A percentile compares a stretch with the other conserved stretches of the same genome.
phyloP scores from a whole-genome alignment of 768 basidiomycete genomes.

The Chalciporus pseudorubinellus region DNA sequence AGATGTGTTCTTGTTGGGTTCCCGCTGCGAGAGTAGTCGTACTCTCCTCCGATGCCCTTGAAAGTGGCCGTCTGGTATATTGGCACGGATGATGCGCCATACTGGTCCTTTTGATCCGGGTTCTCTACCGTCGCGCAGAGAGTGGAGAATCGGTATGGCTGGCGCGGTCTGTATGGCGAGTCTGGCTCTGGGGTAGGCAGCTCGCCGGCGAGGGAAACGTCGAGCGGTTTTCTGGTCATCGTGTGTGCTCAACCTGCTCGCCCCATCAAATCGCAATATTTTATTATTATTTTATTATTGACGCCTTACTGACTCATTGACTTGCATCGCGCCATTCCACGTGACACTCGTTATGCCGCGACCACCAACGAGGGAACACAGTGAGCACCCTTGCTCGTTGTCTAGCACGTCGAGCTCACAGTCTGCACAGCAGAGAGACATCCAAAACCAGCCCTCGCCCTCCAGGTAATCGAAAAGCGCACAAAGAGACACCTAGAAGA shows the following conservation, averaged over 20 bases:
- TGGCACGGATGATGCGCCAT: slow-evolving; percentile 90
- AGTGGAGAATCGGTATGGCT: slow-evolving; percentile 87
- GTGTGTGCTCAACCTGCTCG: too few relatives aligned
- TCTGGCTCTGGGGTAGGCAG: slow-evolving; percentile 83
- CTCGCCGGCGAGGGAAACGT: slow-evolving; percentile 38
- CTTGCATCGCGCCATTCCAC: slow-evolving; percentile 20
- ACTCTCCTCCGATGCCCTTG: slow-evolving; percentile 87
- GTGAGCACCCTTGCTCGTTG: slow-evolving; percentile 32
- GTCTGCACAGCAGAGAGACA: slow-evolving; percentile 43
- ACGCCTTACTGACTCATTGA: too few relatives aligned
- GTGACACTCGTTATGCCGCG: slow-evolving; percentile 23
- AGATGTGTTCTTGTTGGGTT: slow-evolving; percentile 96
- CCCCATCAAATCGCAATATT: too few relatives aligned
- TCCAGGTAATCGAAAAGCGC: slow-evolving; percentile 72
- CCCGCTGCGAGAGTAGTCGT: slow-evolving; percentile 93
- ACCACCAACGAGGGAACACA: slow-evolving; percentile 18
- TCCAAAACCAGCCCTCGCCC: slow-evolving; percentile 43
- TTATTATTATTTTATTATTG: too few relatives aligned
- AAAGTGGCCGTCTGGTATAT: slow-evolving; percentile 99
- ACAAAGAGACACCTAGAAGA: slow-evolving; percentile 79
- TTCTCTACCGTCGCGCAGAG: slow-evolving; percentile 91
- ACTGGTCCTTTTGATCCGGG: slow-evolving; percentile 90
- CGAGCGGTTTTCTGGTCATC: slow-evolving; percentile 1
- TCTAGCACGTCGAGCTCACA: slow-evolving; percentile 9
- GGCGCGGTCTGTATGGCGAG: slow-evolving; percentile 62